A percentile compares a stretch with the other conserved stretches of the same genome.
Evolutionary conservation across 2,329 filamentous ascomycete species (phyloP).

Genomic region (Chaetothyriales sp.): DNA sequence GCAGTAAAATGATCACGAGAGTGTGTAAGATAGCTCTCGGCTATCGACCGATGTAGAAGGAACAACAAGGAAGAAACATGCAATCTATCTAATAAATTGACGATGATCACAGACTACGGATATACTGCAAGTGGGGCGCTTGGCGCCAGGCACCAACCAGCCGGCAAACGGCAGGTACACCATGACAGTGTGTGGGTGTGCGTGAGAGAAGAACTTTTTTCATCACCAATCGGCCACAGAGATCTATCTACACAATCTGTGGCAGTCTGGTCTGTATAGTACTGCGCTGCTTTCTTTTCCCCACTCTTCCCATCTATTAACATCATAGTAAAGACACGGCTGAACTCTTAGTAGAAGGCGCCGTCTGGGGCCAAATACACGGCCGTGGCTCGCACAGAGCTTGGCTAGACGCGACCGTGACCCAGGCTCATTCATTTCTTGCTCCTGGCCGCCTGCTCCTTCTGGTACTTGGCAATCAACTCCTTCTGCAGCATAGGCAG

Average conservation of each 20-base stretch:
- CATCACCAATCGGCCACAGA: background rate
- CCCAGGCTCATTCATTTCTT: slow-evolving; percentile 47
- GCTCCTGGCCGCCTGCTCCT: slow-evolving; percentile 50
- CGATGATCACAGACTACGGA: too few species aligned
- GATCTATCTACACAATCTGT: background rate
- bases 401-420: too few species aligned
- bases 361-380: background rate
- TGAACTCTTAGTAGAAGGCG: background rate
- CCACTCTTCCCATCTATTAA: background rate
- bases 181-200: too few species aligned
- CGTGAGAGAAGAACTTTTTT: too few species aligned
- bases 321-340: background rate
- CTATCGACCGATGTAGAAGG: too few species aligned
- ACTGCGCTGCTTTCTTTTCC: background rate
- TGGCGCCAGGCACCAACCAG: too few species aligned
- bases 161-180: too few species aligned
- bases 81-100: too few species aligned
- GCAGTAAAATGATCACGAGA: too few species aligned
- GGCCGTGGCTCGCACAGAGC: background rate
- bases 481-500: slow-evolving; percentile 79
- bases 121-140: too few species aligned
- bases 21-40: too few species aligned
- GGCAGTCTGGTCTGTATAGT: background rate
- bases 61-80: too few species aligned
- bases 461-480: slow-evolving; percentile 53